Percentiles rank a stretch among this genome's conserved stretches.
phyloP scores from a whole-genome alignment of 495 filamentous ascomycete species.

The Neurospora discreta region DNA sequence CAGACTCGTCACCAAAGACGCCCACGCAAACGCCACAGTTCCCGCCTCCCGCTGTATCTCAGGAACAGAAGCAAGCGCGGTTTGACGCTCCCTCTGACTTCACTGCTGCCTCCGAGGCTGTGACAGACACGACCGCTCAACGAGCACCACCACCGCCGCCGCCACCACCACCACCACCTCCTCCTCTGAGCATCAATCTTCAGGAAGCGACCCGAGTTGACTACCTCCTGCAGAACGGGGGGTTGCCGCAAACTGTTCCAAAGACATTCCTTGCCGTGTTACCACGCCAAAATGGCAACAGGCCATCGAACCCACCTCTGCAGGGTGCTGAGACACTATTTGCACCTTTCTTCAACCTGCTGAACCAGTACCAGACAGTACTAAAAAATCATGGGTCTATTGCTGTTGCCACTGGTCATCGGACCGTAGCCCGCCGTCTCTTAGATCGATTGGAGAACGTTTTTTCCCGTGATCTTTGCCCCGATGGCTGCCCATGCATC shows the following conservation, averaged over 20 bases:
- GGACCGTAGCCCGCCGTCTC: slow-evolving; percentile 81
- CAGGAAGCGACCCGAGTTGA: slow-evolving; percentile 62
- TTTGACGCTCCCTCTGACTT: slow-evolving; percentile 21
- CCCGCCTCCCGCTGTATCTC: slow-evolving; percentile 24
- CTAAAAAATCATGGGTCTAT: slow-evolving; percentile 74
- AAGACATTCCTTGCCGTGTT: slow-evolving; percentile 51
- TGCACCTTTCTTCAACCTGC: slow-evolving; percentile 61
- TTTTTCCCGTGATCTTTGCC: slow-evolving; percentile 82
- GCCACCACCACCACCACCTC: slow-evolving; percentile 63
- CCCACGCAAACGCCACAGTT: slow-evolving; percentile 43
- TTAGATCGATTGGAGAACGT: slow-evolving; percentile 90
- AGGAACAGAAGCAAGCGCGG: slow-evolving; percentile 22
- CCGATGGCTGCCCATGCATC: slow-evolving; percentile 61
- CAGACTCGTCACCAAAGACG: slow-evolving; percentile 47
- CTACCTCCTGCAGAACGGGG: slow-evolving; percentile 80
- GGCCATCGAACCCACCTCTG: slow-evolving; percentile 41
- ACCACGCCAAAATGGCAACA: slow-evolving; percentile 35
- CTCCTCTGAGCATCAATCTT: slow-evolving; percentile 53
- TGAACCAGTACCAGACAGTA: slow-evolving; percentile 79
- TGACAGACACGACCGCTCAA: background rate
- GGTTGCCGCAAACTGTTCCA: slow-evolving; percentile 54
- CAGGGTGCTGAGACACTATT: slow-evolving; percentile 58
- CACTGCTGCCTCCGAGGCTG: slow-evolving; percentile 30
- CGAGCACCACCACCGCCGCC: slow-evolving; percentile 44
- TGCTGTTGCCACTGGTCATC: slow-evolving; percentile 92